Percentiles rank a stretch among this genome's conserved stretches.
These are phyloP conservation scores for Cochlearia excelsa DNA, from an alignment of 345 rosid genomes.

Conservation along the genomic window DNA sequence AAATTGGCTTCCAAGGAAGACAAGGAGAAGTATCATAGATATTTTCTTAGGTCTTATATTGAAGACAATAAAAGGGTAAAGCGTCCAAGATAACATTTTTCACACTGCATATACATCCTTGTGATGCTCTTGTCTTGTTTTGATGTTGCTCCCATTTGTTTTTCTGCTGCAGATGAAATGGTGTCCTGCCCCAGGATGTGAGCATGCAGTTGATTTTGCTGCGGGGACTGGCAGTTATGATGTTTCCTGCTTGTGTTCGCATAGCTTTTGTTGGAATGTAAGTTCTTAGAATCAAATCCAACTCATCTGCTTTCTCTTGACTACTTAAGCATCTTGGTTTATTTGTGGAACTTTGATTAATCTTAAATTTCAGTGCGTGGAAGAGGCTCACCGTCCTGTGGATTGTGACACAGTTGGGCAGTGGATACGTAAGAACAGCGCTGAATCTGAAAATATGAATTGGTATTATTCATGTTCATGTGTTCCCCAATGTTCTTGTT, in stretches of 20 bases:
- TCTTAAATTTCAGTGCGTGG: slow-evolving; percentile 14
- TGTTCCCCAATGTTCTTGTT: background rate
- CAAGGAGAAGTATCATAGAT: background rate
- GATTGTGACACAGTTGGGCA: background rate
- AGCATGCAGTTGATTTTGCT: slow-evolving; percentile 7
- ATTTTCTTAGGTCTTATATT: slow-evolving; percentile 17
- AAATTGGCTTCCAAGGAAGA: background rate
- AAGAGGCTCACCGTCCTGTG: slow-evolving; percentile 7
- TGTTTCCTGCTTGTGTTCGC: slow-evolving; percentile 31
- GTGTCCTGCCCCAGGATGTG: slow-evolving; percentile 24
- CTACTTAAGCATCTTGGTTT: background rate
- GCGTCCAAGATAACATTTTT: slow-evolving; percentile 3
- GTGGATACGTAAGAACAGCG: background rate
- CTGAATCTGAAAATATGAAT: background rate
- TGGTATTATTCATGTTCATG: slow-evolving; percentile 24
- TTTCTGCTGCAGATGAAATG: slow-evolving; percentile 28
- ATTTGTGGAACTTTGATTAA: slow-evolving; percentile 11
- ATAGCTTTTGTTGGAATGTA: slow-evolving; percentile 42
- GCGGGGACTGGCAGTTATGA: background rate
- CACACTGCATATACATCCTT: background rate
- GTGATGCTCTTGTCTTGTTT: too few species aligned
- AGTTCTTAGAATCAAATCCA: slow-evolving; percentile 28
- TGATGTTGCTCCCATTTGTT: too few species aligned
- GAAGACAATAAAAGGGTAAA: slow-evolving; percentile 40
- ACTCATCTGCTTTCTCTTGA: slow-evolving; percentile 1